Base-by-base conservation (phyloP, 441 rosid species). In the Erysimum pusillum region DNA sequence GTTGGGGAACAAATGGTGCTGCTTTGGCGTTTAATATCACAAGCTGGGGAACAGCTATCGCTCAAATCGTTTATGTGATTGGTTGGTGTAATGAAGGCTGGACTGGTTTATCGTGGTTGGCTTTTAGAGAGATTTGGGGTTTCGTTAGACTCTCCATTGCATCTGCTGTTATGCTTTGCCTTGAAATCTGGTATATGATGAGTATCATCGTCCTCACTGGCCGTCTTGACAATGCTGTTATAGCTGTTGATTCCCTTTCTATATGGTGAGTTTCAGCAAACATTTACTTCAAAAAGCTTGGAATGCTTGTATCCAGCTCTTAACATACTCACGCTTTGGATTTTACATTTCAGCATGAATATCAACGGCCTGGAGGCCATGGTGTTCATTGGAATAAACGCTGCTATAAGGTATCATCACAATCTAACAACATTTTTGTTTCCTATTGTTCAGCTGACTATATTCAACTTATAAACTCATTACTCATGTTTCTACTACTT, bases 81-180 rank as follows among this genome's bases (percentile, higher is more conserved):
- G 79, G 76, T 58, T 88, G 88, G 88, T 84, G 91, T 61, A 80
- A 71, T 13, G 93, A 92, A 11, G 91, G 88, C 0, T 92, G 96
- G 97, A 12, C 58, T 51, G 99, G 99, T 10, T 80, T 88, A 0
- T 87, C 97, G 0, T 78, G 85, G 86, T 53, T 75, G 11, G 92
- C 97, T 0, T 89, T 92, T 66, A 76, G 61, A 62, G 97, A 92
- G 5, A 80, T 92, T 7, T 89, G 96, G 94, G 87, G 82, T 3
- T 92, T 92, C 51, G 90, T 94, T 61, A 81, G 86, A 74, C 94
- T 94, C 20, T 94, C 97, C 3, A 49, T 91, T 41, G 93, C 97
- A n/a, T 92, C 97, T 0, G 97, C 94, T 71, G 86, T 92, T n/a
- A 94, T 94, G 97, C 89, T 91, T 32, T 92, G 97, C 78, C 78